phyloP scores from a whole-genome alignment of 768 basidiomycete genomes.

The Solioccasus polychromus region DNA sequence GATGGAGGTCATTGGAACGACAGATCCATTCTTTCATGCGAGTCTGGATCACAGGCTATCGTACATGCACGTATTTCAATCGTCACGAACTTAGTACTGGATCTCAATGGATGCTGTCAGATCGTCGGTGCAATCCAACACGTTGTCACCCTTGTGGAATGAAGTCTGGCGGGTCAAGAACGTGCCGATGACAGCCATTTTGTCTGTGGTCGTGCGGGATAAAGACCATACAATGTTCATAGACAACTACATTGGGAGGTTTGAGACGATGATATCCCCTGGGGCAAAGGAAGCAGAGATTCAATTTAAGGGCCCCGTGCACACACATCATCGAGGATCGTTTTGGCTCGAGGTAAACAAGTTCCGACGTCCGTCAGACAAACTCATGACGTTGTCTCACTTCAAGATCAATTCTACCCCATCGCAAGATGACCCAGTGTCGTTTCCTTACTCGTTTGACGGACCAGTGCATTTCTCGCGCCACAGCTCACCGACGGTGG shows the following conservation, averaged over 20 bases:
- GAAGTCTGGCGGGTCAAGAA: conserved; percentile 72
- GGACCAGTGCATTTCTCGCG: conserved; percentile 71
- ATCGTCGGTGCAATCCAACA: conserved; percentile 59
- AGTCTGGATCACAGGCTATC: conserved; percentile 60
- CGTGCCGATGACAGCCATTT: conserved; percentile 59
- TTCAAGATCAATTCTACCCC: conserved; percentile 55
- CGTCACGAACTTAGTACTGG: too few relatives aligned
- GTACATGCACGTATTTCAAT: conserved; percentile 50
- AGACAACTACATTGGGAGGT: conserved; percentile 66
- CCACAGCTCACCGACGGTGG: conserved; percentile 70
- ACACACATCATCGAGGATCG: conserved; percentile 51
- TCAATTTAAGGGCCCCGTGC: conserved; percentile 47
- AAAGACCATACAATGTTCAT: conserved; percentile 57
- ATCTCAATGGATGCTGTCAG: conserved; percentile 34
- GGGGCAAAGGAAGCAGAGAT: conserved; percentile 69
- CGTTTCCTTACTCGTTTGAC: conserved; percentile 62
- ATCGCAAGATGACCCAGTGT: conserved; percentile 38
- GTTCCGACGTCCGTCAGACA: neutral
- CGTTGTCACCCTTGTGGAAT: conserved; percentile 69
- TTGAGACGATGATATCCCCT: conserved; percentile 47
- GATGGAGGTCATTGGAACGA: conserved; percentile 62
- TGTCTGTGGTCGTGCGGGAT: conserved; percentile 63
- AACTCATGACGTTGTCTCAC: conserved; percentile 4
- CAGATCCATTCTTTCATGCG: conserved; percentile 74
- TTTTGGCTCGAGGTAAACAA: conserved; percentile 63